These are phyloP conservation scores for Rhynchosporium secalis DNA, from an alignment of 2,329 filamentous ascomycete genomes.

Conservation along the genomic window DNA sequence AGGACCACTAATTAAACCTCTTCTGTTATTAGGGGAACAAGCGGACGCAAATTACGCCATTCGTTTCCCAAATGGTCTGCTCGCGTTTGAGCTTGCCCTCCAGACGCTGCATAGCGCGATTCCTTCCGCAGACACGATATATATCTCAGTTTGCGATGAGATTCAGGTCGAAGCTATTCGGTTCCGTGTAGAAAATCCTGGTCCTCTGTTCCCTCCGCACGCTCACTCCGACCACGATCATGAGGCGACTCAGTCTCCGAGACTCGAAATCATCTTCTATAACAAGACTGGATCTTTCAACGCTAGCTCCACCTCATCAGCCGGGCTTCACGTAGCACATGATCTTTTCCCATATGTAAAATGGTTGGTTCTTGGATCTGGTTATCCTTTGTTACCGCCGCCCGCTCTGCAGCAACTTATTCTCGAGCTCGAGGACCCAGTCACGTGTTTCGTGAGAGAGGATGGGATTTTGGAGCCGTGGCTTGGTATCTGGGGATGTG, in stretches of 20 bases:
- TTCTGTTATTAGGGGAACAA: conserved; percentile 40
- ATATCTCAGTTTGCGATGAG: conserved; percentile 30
- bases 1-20: conserved; percentile 20
- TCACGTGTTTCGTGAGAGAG: conserved; percentile 42
- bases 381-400: conserved; percentile 40
- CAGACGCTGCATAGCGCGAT: conserved; percentile 31
- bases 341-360: conserved; percentile 28
- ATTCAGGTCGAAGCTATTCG: conserved; percentile 14
- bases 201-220: neutral
- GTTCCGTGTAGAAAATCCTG: neutral
- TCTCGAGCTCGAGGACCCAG: conserved; percentile 30
- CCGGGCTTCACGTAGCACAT: conserved; percentile 40
- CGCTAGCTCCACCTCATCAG: conserved; percentile 31
- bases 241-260: conserved; percentile 2
- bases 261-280: conserved; percentile 19
- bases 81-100: conserved; percentile 37
- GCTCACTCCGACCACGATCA: conserved; percentile 13
- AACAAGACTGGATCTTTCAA: neutral
- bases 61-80: conserved; percentile 36
- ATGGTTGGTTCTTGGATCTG: conserved; percentile 41
- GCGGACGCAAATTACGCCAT: conserved; percentile 40
- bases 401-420: conserved; percentile 37
- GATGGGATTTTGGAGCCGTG: conserved; percentile 41
- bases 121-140: conserved; percentile 33
- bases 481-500: conserved; percentile 41